Percentiles rank a stretch among this genome's conserved stretches.
phyloP scores from a whole-genome alignment of 1,284 basidiomycete species.

The Trametes pubescens region DNA sequence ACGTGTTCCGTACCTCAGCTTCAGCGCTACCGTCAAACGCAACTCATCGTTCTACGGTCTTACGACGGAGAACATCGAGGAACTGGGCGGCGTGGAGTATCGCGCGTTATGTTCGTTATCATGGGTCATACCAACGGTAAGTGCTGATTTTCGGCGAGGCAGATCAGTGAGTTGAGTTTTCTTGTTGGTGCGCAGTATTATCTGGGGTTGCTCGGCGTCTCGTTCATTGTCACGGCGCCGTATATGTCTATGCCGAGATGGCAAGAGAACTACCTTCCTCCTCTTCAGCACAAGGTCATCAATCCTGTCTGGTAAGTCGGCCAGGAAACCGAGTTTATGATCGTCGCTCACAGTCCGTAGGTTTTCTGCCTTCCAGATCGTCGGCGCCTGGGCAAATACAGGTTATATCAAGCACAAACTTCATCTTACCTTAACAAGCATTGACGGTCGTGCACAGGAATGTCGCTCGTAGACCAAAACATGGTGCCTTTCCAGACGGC shows the following conservation, averaged over 20 bases:
- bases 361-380: constrained; percentile 69
- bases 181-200: constrained; percentile 42
- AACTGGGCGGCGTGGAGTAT: constrained; percentile 95
- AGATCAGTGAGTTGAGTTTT: not conserved
- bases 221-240: constrained; percentile 65
- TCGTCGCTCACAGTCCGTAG: constrained; percentile 25
- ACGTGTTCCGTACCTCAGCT: constrained; percentile 85
- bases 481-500: constrained; percentile 66
- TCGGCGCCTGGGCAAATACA: constrained; percentile 70
- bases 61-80: constrained; percentile 86
- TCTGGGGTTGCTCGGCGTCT: constrained; percentile 69
- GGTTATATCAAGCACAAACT: constrained; percentile 50
- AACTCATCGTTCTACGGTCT: constrained; percentile 90
- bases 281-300: constrained; percentile 48
- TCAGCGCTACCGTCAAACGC: constrained; percentile 83
- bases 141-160: constrained; percentile 4
- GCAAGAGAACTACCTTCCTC: constrained; percentile 40
- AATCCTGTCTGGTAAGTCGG: constrained; percentile 50
- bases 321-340: not conserved
- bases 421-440: not conserved
- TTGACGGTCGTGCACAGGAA: constrained; percentile 46
- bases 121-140: constrained; percentile 53
- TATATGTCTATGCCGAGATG: constrained; percentile 51
- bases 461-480: constrained; percentile 65
- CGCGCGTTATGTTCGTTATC: constrained; percentile 84